Conservation (phyloP, 371 early-diverging fungal species). For the Umbelopsis sp. region DNA sequence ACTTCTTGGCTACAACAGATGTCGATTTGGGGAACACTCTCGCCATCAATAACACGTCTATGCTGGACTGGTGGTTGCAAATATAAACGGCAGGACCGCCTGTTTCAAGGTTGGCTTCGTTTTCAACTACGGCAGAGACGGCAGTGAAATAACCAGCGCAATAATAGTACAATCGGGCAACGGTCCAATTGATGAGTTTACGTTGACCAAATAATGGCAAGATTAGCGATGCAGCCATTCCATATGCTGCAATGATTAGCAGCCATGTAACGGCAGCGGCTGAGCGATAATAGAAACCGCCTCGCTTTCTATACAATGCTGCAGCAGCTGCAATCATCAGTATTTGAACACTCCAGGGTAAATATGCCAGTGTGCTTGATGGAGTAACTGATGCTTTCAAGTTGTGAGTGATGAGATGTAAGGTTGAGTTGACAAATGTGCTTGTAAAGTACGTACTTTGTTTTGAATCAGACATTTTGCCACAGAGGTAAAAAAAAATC, state of each 20-base stretch:
- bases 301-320: conserved; percentile 32
- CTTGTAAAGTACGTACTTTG: conserved; percentile 8
- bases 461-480: conserved; percentile 13
- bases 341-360: conserved; percentile 11
- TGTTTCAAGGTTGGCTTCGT: conserved; percentile 56
- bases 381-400: not conserved
- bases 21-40: conserved; percentile 73
- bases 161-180: conserved; percentile 59
- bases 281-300: conserved; percentile 40
- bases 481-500: not conserved
- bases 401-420: not conserved
- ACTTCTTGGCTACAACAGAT: conserved; percentile 82
- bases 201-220: conserved; percentile 50
- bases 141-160: conserved; percentile 57
- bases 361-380: not conserved
- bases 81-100: conserved; percentile 70
- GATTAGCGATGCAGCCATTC: conserved; percentile 49
- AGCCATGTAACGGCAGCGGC: conserved; percentile 30
- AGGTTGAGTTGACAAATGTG: not conserved
- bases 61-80: conserved; percentile 87
- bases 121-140: conserved; percentile 61
- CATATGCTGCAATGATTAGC: conserved; percentile 40
- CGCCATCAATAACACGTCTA: conserved; percentile 81
- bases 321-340: conserved; percentile 13
- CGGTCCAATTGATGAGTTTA: conserved; percentile 63